A percentile compares a stretch with the other conserved stretches of the same genome.
These are phyloP conservation scores for Rhododendron ovatum DNA, from an alignment of 148 eudicot species.

Conservation along the genomic window DNA sequence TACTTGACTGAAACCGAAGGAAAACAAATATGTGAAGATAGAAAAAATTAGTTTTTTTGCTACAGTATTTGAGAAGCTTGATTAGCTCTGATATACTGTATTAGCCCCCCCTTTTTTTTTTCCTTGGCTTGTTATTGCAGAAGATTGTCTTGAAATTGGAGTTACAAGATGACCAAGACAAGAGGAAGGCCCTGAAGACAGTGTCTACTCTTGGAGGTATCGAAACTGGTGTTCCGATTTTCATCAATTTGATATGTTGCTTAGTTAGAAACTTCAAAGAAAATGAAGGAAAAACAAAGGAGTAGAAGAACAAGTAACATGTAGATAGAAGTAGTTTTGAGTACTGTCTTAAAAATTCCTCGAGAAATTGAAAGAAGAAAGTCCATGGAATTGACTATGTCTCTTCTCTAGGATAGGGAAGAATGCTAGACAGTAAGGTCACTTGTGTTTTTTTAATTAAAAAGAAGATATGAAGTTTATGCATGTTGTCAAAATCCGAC, in stretches of 20 bases:
- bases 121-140: constrained; percentile 27
- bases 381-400: not conserved
- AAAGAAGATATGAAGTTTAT: not conserved
- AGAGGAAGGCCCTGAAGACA: constrained; percentile 73
- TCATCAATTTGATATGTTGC: not conserved
- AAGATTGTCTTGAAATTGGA: constrained; percentile 73
- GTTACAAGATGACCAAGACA: constrained; percentile 59
- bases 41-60: not conserved
- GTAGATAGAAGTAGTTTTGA: not conserved
- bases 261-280: not conserved
- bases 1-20: not conserved
- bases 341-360: not conserved
- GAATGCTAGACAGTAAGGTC: not conserved
- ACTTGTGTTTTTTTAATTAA: not conserved
- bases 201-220: constrained; percentile 75
- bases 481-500: not conserved
- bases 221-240: not conserved
- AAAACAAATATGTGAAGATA: no score
- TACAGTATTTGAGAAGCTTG: not conserved
- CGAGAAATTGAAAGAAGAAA: not conserved
- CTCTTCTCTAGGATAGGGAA: not conserved
- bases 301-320: not conserved
- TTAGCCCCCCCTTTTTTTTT: not conserved
- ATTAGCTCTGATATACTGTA: not conserved
- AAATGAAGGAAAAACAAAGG: not conserved